Evolutionary conservation across 139 green algal genomes (phyloP).

Genomic region (Picochlorum sp.): DNA sequence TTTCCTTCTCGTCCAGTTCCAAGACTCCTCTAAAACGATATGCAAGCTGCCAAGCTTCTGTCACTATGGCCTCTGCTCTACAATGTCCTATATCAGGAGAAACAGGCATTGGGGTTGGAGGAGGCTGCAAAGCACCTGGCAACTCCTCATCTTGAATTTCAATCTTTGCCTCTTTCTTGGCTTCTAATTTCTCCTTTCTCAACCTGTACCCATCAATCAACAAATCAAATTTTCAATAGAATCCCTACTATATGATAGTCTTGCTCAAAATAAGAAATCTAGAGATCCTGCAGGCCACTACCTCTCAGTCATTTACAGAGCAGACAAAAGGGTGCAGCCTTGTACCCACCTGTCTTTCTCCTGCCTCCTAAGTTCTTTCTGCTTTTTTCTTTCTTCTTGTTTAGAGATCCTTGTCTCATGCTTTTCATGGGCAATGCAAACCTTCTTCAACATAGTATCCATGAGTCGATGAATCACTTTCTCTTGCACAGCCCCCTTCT

Average conservation of each 20-base stretch:
- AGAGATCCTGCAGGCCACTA: too few species aligned
- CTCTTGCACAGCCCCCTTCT: neutral
- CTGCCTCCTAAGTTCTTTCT: neutral
- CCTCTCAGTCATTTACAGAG: neutral
- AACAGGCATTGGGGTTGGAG: slow-evolving; percentile 4
- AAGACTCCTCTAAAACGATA: slow-evolving; percentile 33
- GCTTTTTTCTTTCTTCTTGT: neutral
- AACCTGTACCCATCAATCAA: too few species aligned
- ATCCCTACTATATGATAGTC: too few species aligned
- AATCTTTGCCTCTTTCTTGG: neutral
- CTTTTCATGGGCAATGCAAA: neutral
- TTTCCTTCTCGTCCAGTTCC: slow-evolving; percentile 13
- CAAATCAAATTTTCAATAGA: too few species aligned
- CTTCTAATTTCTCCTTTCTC: neutral
- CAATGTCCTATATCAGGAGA: slow-evolving; percentile 12
- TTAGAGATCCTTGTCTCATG: neutral
- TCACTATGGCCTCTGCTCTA: slow-evolving; percentile 13
- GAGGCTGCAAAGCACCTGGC: slow-evolving; percentile 3
- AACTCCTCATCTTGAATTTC: slow-evolving; percentile 20
- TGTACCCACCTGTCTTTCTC: neutral
- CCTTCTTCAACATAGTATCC: slow-evolving; percentile 1
- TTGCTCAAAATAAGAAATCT: too few species aligned
- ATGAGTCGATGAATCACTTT: neutral
- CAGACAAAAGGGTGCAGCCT: neutral
- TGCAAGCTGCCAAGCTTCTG: slow-evolving; percentile 43